Conservation (phyloP, 2,329 filamentous ascomycete genomes). For the Chrysoporthe austroafricana region DNA sequence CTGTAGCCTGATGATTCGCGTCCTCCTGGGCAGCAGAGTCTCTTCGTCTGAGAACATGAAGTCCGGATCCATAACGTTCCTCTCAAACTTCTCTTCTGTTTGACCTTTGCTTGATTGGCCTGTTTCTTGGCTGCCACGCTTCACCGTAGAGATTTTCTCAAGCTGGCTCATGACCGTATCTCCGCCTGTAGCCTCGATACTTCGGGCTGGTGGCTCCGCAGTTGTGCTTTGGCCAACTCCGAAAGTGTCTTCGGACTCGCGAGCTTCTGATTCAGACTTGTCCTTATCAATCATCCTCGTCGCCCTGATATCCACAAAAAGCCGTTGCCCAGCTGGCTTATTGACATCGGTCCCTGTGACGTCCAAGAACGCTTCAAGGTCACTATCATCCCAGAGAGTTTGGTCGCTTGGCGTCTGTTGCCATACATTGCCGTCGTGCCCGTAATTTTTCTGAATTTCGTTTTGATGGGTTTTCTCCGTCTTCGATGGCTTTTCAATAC, state of each 20-base stretch:
- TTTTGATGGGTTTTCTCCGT: background rate
- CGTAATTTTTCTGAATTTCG: too few species aligned
- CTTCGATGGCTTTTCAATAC: background rate
- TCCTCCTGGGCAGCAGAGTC: constrained; percentile 31
- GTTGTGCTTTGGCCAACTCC: background rate
- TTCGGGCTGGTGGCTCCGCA: background rate
- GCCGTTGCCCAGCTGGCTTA: constrained; percentile 8
- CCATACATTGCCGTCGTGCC: background rate
- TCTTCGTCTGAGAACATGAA: constrained; percentile 45
- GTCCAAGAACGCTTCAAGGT: constrained; percentile 18
- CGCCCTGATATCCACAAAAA: constrained; percentile 23
- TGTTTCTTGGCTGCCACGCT: too few species aligned
- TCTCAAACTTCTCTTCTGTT: constrained; percentile 8
- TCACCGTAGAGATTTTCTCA: background rate
- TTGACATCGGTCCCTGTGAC: constrained; percentile 7
- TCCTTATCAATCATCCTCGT: background rate
- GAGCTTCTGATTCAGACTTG: background rate
- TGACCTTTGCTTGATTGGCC: background rate
- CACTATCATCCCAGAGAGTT: constrained; percentile 1
- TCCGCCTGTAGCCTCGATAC: background rate
- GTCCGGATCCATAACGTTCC: constrained; percentile 33
- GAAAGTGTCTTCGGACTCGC: background rate
- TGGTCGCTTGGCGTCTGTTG: background rate
- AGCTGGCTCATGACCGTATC: background rate
- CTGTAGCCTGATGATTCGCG: background rate